Conservation (phyloP, 164 flowering plant genomes). For the Litsea cubeba region DNA sequence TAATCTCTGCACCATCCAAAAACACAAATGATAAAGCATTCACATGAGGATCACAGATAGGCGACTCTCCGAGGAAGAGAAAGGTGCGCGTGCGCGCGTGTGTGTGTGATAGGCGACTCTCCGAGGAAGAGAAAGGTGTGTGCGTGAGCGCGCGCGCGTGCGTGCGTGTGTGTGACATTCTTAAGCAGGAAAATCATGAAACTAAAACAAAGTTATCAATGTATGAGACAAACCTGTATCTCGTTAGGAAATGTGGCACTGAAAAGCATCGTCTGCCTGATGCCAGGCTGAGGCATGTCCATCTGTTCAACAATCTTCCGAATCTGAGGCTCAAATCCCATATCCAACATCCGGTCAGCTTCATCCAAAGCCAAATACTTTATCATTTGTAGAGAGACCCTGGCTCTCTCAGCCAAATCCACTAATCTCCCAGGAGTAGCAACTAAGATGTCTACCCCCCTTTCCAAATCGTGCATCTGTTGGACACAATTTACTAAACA, state of each 20-base stretch:
- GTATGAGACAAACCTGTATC: constrained; percentile 38
- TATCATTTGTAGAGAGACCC: constrained; percentile 44
- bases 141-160: too few relatives aligned
- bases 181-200: not conserved
- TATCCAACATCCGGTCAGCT: constrained; percentile 67
- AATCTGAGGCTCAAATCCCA: constrained; percentile 71
- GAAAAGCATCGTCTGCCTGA: constrained; percentile 59
- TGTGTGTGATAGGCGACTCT: too few relatives aligned
- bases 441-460: constrained; percentile 62
- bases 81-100: not conserved
- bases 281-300: constrained; percentile 54
- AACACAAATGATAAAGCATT: not conserved
- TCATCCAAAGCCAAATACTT: constrained; percentile 59
- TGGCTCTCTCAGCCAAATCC: constrained; percentile 56
- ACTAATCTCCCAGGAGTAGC: constrained; percentile 72
- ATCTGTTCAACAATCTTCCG: constrained; percentile 52
- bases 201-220: not conserved
- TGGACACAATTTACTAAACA: not conserved
- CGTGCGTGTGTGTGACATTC: not conserved
- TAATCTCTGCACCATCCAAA: constrained; percentile 29
- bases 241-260: constrained; percentile 71
- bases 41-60: not conserved
- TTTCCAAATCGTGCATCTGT: constrained; percentile 49
- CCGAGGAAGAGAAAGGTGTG: not conserved
- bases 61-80: not conserved